Conservation (phyloP, 2,329 filamentous ascomycete genomes). For the Xylaria sp. region DNA sequence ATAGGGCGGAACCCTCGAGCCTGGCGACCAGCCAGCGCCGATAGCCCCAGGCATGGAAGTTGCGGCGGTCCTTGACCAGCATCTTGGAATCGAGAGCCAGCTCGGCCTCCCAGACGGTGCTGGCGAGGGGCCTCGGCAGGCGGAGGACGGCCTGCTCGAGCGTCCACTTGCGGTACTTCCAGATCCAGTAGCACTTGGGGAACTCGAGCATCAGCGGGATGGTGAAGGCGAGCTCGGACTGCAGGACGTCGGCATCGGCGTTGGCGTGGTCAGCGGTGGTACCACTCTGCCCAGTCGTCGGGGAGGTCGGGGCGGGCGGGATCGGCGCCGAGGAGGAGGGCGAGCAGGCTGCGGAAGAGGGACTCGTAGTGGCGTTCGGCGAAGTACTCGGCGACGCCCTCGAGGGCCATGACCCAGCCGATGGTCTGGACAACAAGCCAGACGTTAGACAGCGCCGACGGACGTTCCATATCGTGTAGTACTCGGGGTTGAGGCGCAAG, state of each 20-base stretch:
- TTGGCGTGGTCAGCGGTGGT: conserved; percentile 60
- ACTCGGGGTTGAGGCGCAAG: conserved; percentile 82
- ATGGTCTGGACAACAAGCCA: conserved; percentile 64
- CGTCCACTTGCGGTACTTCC: conserved; percentile 93
- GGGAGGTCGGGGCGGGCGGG: conserved; percentile 59
- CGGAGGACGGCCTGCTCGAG: conserved; percentile 75
- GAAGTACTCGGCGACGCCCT: conserved; percentile 64
- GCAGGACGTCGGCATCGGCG: conserved; percentile 64
- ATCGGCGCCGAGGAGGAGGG: conserved; percentile 63
- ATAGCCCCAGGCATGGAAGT: conserved; percentile 98
- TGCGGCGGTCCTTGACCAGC: conserved; percentile 84
- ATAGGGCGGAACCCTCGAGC: conserved; percentile 69
- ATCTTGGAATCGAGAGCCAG: conserved; percentile 86
- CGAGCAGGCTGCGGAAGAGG: conserved; percentile 69
- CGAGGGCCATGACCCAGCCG: conserved; percentile 59
- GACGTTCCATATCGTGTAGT: conserved; percentile 92
- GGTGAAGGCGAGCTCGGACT: conserved; percentile 81
- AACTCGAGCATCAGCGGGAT: conserved; percentile 84
- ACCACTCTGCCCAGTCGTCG: conserved; percentile 63
- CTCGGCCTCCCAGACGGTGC: conserved; percentile 83
- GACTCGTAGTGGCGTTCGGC: conserved; percentile 66
- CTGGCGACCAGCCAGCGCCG: conserved; percentile 79
- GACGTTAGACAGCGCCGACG: conserved; percentile 76
- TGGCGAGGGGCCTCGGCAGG: conserved; percentile 66
- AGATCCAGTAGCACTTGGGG: conserved; percentile 99